phyloP scores from a whole-genome alignment of 1,139 yeast genomes.

The Candida neerlandica region DNA sequence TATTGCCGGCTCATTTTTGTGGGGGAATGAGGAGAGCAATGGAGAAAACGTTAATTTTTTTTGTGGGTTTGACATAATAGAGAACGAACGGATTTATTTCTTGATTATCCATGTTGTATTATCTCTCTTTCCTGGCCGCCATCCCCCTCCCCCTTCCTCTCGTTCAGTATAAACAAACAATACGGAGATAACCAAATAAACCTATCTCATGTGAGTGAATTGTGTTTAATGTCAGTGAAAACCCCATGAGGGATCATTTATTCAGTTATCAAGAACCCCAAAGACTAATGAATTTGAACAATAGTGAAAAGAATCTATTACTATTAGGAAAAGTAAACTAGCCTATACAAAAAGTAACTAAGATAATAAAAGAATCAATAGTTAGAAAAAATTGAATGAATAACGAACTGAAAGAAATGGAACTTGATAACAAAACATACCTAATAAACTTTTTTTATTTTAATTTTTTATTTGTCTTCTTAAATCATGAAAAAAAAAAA shows the following conservation, averaged over 20 bases:
- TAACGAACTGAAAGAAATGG: slow-evolving; percentile 2
- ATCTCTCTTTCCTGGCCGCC: too few relatives aligned
- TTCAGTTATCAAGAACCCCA: too few relatives aligned
- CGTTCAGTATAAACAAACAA: too few relatives aligned
- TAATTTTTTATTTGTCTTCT: not conserved
- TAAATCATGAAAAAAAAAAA: not conserved
- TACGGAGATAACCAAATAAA: too few relatives aligned
- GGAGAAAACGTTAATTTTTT: too few relatives aligned
- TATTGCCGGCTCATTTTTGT: not conserved
- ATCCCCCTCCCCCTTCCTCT: too few relatives aligned
- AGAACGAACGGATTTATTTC: not conserved
- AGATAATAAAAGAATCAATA: not conserved
- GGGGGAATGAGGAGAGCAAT: too few relatives aligned
- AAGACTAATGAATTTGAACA: not conserved
- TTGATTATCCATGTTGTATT: not conserved
- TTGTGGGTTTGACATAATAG: too few relatives aligned
- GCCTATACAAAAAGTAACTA: not conserved
- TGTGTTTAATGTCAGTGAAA: not conserved
- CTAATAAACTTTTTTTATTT: slow-evolving; percentile 1
- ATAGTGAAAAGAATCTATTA: not conserved
- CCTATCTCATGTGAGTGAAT: not conserved
- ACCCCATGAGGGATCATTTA: too few relatives aligned
- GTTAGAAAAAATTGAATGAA: not conserved
- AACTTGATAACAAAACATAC: not conserved
- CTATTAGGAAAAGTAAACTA: not conserved